Evolutionary conservation across 2,329 filamentous ascomycete genomes (phyloP).

Genomic region (Bipolaris victoriae): DNA sequence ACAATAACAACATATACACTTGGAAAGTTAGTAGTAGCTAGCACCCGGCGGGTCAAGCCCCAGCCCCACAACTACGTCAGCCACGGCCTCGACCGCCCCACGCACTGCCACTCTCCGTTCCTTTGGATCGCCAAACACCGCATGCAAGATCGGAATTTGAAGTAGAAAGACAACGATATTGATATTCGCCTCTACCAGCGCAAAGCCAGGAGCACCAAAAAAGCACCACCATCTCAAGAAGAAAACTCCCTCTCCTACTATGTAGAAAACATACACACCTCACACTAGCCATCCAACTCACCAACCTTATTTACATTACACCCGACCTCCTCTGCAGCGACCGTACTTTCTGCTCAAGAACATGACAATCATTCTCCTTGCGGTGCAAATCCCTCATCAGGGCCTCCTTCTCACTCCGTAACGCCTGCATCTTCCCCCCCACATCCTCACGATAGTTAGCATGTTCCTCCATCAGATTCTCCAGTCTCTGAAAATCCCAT

Average conservation of each 20-base stretch:
- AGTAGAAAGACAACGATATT: not conserved
- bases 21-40: too few relatives aligned
- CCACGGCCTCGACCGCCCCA: conserved; percentile 7
- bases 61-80: conserved; percentile 12
- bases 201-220: not conserved
- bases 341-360: conserved; percentile 47
- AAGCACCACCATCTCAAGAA: not conserved
- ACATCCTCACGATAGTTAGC: conserved; percentile 48
- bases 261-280: not conserved
- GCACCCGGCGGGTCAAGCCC: conserved; percentile 4
- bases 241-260: not conserved
- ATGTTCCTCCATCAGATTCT: conserved; percentile 51
- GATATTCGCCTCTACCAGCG: not conserved
- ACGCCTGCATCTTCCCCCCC: conserved; percentile 45
- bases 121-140: not conserved
- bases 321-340: conserved; percentile 36
- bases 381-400: conserved; percentile 48
- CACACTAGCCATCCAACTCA: not conserved
- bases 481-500: conserved; percentile 45
- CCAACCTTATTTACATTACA: conserved; percentile 10
- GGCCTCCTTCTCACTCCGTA: conserved; percentile 51
- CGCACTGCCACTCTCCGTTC: conserved; percentile 1
- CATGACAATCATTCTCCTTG: conserved; percentile 50
- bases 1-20: too few relatives aligned
- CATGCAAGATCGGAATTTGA: not conserved